These are phyloP conservation scores for Entophlyctis helioformis DNA, from an alignment of 192 early-diverging fungal genomes.

Conservation along the genomic window DNA sequence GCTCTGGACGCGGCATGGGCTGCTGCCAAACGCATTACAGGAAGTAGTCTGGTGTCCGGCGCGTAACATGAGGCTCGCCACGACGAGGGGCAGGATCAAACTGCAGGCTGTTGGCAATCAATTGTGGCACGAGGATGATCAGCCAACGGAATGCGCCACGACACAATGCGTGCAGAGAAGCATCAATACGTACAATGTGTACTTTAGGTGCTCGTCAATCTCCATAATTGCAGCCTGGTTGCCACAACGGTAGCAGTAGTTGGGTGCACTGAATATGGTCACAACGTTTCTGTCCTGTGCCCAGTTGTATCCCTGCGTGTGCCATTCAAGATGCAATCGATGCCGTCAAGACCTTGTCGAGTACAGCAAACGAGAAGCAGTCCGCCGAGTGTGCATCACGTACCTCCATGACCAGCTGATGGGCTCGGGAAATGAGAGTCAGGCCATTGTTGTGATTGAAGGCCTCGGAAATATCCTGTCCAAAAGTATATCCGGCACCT, in stretches of 20 bases:
- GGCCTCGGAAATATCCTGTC: slow-evolving; percentile 73
- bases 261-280: slow-evolving; percentile 97
- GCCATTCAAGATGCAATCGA: slow-evolving; percentile 1
- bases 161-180: neutral
- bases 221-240: slow-evolving; percentile 99
- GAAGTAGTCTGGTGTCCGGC: slow-evolving; percentile 98
- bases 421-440: slow-evolving; percentile 93
- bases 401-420: slow-evolving; percentile 94
- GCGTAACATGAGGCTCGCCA: slow-evolving; percentile 96
- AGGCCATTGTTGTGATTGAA: slow-evolving; percentile 89
- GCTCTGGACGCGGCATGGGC: too few relatives aligned
- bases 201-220: slow-evolving; percentile 97
- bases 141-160: too few relatives aligned
- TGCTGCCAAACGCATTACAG: too few relatives aligned
- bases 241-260: slow-evolving; percentile 99
- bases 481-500: slow-evolving; percentile 97
- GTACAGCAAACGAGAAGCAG: too few relatives aligned
- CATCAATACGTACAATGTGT: slow-evolving; percentile 72
- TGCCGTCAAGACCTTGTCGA: too few relatives aligned
- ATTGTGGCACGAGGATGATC: too few relatives aligned
- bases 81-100: slow-evolving; percentile 96
- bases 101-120: slow-evolving; percentile 42
- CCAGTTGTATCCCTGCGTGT: slow-evolving; percentile 99
- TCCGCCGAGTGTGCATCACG: too few relatives aligned
- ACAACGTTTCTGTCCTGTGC: slow-evolving; percentile 96